Evolutionary conservation across 352 stramenopile genomes (phyloP).

Genomic region (Phytopythium delawarense): DNA sequence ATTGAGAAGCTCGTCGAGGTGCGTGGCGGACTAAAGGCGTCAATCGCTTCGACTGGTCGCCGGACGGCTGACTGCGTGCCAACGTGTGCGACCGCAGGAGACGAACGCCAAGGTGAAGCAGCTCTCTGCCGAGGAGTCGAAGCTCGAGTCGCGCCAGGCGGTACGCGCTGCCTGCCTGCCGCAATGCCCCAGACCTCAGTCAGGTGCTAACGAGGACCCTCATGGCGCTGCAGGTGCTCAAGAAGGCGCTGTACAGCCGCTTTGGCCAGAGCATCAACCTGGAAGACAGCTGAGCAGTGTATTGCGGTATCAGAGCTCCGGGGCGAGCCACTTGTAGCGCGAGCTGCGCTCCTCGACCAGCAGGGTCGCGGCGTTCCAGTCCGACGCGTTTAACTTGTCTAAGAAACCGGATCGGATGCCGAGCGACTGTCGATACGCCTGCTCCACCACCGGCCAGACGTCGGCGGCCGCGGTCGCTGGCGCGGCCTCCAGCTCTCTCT

Average conservation of each 20-base stretch:
- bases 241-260: conserved; percentile 94
- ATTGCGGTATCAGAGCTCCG: neutral
- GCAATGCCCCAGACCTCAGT: neutral
- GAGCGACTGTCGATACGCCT: conserved; percentile 31
- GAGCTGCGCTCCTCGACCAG: conserved; percentile 56
- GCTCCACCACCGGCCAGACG: conserved; percentile 20
- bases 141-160: conserved; percentile 87
- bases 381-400: conserved; percentile 36
- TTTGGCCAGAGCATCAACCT: conserved; percentile 98
- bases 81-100: conserved; percentile 22
- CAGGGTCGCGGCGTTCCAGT: conserved; percentile 60
- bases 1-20: conserved; percentile 90
- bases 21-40: conserved; percentile 1
- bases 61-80: neutral
- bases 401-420: conserved; percentile 5
- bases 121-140: conserved; percentile 82
- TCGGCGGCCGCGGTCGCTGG: neutral
- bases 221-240: conserved; percentile 50
- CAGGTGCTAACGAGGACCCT: neutral
- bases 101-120: conserved; percentile 77
- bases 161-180: conserved; percentile 22
- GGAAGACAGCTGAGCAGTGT: conserved; percentile 82
- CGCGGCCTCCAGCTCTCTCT: conserved; percentile 28
- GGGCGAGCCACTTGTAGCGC: conserved; percentile 50
- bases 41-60: neutral